phyloP scores from a whole-genome alignment of 345 rosid genomes.

The Gossypium mustelinum region DNA sequence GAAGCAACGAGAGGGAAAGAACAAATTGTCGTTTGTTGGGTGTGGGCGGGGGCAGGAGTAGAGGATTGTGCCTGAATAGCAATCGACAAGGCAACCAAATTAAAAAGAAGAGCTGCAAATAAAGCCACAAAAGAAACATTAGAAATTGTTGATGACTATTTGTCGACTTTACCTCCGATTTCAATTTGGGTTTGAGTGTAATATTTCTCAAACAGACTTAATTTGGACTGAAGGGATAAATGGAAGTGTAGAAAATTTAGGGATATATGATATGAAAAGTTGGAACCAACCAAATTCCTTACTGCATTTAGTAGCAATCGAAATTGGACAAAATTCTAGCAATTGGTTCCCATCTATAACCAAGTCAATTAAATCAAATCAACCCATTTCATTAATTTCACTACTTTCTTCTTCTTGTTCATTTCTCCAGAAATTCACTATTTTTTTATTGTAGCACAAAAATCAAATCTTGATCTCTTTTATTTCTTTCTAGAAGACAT shows the following conservation, averaged over 20 bases:
- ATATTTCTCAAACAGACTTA: no score
- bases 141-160: conserved; percentile 40
- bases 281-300: conserved; percentile 21
- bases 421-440: not conserved
- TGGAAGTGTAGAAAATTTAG: not conserved
- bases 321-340: not conserved
- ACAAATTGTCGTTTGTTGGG: conserved; percentile 76
- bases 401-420: conserved; percentile 10
- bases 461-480: not conserved
- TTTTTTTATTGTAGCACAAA: not conserved
- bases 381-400: conserved; percentile 16
- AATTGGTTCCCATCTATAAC: not conserved
- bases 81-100: conserved; percentile 41
- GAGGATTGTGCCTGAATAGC: conserved; percentile 46
- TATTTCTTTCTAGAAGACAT: not conserved
- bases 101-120: conserved; percentile 31
- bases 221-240: not conserved
- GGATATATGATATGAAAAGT: not conserved
- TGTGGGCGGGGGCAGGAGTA: conserved; percentile 71
- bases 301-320: not conserved
- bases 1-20: not conserved
- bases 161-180: conserved; percentile 25
- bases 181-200: conserved; percentile 22
- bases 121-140: conserved; percentile 39
- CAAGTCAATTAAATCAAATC: conserved; percentile 7